phyloP scores from a whole-genome alignment of 2,329 filamentous ascomycete genomes.

The Escovopsis sp. region DNA sequence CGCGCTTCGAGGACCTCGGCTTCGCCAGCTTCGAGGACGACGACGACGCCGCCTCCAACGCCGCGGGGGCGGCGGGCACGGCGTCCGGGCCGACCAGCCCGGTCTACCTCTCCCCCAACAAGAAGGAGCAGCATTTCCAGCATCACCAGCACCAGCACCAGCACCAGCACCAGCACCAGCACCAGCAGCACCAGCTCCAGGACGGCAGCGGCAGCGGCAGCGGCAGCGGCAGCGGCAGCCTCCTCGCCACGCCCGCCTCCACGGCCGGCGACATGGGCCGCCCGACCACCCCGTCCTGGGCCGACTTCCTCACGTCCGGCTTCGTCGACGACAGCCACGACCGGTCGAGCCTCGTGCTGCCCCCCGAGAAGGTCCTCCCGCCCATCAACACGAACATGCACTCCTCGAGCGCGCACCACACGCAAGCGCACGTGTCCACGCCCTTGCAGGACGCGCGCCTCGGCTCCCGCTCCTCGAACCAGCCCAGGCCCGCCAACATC shows the following conservation, averaged over 20 bases:
- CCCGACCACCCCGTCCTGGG: slow-evolving; percentile 94
- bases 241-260: slow-evolving; percentile 53
- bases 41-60: slow-evolving; percentile 39
- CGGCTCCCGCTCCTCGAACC: slow-evolving; percentile 75
- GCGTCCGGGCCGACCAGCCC: no score
- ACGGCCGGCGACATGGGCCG: slow-evolving; percentile 50
- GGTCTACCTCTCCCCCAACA: slow-evolving; percentile 18
- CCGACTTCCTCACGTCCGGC: slow-evolving; percentile 88
- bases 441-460: slow-evolving; percentile 54
- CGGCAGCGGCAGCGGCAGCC: slow-evolving; percentile 22
- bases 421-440: no score
- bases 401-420: no score
- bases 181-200: slow-evolving; percentile 11
- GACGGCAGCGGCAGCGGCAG: slow-evolving; percentile 17
- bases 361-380: slow-evolving; percentile 80
- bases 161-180: not conserved
- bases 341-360: slow-evolving; percentile 57
- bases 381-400: slow-evolving; percentile 55
- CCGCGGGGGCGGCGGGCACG: no score
- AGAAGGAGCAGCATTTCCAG: slow-evolving; percentile 6
- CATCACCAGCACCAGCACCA: no score
- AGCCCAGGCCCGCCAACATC: slow-evolving; percentile 51
- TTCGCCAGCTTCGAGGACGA: slow-evolving; percentile 64
- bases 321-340: slow-evolving; percentile 66
- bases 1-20: slow-evolving; percentile 86